phyloP scores from a whole-genome alignment of 2,329 filamentous ascomycete genomes.

The Capronia americana region DNA sequence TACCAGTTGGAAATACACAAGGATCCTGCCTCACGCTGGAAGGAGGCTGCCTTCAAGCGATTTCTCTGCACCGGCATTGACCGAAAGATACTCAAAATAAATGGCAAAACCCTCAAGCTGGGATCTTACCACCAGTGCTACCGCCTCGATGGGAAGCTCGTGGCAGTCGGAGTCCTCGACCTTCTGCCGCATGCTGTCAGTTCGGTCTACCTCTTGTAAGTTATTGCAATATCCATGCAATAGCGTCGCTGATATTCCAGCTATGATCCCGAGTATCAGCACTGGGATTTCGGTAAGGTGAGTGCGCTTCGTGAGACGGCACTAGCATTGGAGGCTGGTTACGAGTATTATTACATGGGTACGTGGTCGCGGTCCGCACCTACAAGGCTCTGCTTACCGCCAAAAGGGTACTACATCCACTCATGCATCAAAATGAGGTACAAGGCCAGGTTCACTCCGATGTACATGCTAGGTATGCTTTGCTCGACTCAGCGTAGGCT shows the following conservation, averaged over 20 bases:
- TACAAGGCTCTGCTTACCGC: conserved; percentile 5
- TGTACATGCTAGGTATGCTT: conserved; percentile 55
- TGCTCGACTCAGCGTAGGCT: no score
- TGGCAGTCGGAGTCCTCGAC: conserved; percentile 58
- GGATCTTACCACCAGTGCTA: conserved; percentile 60
- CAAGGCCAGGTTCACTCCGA: conserved; percentile 55
- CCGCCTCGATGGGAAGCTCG: conserved; percentile 55
- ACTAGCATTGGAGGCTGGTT: conserved; percentile 60
- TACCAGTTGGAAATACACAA: conserved; percentile 56
- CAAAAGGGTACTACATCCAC: conserved; percentile 67
- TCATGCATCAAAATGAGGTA: conserved; percentile 60
- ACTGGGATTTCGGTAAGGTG: conserved; percentile 68
- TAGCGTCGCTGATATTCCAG: conserved; percentile 41
- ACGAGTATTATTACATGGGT: conserved; percentile 71
- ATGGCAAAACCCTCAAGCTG: conserved; percentile 50
- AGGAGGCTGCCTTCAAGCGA: conserved; percentile 52
- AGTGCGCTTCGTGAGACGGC: conserved; percentile 66
- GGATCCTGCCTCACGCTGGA: conserved; percentile 53
- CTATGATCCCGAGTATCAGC: conserved; percentile 66
- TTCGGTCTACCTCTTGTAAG: conserved; percentile 59
- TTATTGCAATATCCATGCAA: background rate
- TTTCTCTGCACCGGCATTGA: conserved; percentile 57
- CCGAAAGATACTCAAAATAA: conserved; percentile 46
- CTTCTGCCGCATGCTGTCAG: conserved; percentile 55
- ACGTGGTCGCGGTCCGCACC: conserved; percentile 21